Conservation (phyloP, 2,329 filamentous ascomycete species). For the Pezicula rhizophila region DNA sequence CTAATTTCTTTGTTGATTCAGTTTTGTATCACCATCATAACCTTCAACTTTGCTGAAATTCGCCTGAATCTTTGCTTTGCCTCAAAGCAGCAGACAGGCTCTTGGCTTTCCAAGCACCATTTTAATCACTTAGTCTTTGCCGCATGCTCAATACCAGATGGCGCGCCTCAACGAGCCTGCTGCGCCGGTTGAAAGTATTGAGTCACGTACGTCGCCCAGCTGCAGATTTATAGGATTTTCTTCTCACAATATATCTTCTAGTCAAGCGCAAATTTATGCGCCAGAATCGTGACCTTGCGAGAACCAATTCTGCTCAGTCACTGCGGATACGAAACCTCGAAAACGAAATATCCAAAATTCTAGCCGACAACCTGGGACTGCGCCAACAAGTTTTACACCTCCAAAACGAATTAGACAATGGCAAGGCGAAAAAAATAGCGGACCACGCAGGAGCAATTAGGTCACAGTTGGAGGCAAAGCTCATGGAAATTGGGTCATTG, state of each 20-base stretch:
- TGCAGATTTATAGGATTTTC: constrained; percentile 3
- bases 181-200: constrained; percentile 61
- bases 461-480: constrained; percentile 63
- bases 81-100: neutral
- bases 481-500: constrained; percentile 63
- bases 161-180: constrained; percentile 75
- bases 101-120: neutral
- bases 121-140: constrained; percentile 7
- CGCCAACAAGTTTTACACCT: constrained; percentile 65
- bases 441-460: constrained; percentile 66
- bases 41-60: neutral
- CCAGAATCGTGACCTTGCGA: constrained; percentile 79
- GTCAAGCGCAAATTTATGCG: constrained; percentile 74
- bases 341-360: constrained; percentile 65
- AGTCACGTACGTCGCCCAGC: constrained; percentile 53
- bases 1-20: constrained; percentile 4
- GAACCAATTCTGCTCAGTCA: constrained; percentile 71
- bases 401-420: constrained; percentile 60
- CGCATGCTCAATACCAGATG: constrained; percentile 43
- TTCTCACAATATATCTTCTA: constrained; percentile 28
- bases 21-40: neutral
- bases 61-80: neutral
- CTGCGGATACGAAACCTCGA: constrained; percentile 72
- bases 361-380: constrained; percentile 74
- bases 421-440: constrained; percentile 51